These are phyloP conservation scores for Alternaria rosae DNA, from an alignment of 2,329 filamentous ascomycete genomes.

Conservation along the genomic window DNA sequence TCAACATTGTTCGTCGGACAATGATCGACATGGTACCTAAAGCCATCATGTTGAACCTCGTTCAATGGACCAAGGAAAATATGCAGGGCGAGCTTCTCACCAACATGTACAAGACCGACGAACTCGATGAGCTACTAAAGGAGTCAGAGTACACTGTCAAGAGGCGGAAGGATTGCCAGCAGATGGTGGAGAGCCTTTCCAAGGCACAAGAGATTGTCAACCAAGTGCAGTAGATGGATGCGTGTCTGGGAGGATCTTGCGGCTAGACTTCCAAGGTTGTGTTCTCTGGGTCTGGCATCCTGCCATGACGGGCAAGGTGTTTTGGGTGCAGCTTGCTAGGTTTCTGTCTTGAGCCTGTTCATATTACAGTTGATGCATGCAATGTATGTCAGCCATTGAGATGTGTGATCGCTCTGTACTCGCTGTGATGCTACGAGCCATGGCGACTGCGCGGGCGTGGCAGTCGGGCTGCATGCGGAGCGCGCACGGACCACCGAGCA, in stretches of 20 bases:
- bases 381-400: constrained; percentile 2
- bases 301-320: constrained; percentile 23
- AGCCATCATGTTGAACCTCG: constrained; percentile 96
- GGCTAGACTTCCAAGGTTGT: constrained; percentile 15
- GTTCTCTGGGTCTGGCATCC: constrained; percentile 27
- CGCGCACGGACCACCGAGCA: constrained; percentile 21
- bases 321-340: constrained; percentile 22
- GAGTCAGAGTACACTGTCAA: constrained; percentile 97
- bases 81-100: constrained; percentile 98
- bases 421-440: background rate
- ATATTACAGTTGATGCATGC: constrained; percentile 17
- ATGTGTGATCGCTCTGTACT: background rate
- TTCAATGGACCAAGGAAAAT: constrained; percentile 95
- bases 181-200: constrained; percentile 94
- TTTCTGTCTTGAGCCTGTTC: constrained; percentile 22
- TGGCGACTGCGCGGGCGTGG: background rate
- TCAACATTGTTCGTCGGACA: constrained; percentile 95
- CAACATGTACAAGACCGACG: constrained; percentile 93
- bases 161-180: constrained; percentile 95
- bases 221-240: constrained; percentile 59
- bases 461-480: constrained; percentile 3
- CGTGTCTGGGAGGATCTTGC: constrained; percentile 5
- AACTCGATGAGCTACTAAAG: constrained; percentile 92
- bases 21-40: constrained; percentile 99
- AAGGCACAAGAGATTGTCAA: constrained; percentile 97